Conservation (phyloP, 257 asterid genomes). For the Paulownia fortunei region DNA sequence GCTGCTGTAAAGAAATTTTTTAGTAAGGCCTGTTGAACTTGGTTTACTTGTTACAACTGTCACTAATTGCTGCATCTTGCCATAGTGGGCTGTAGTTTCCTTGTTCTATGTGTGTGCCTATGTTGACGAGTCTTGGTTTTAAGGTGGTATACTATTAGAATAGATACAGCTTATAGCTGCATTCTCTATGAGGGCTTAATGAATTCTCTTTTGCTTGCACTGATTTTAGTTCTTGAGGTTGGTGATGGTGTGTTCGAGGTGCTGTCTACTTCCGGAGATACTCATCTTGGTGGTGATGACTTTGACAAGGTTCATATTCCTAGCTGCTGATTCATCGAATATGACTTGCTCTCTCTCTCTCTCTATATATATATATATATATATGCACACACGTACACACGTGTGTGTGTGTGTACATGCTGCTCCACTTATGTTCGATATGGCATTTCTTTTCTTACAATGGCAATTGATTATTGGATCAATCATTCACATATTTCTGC, state of each 20-base stretch:
- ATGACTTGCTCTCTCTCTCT: background rate
- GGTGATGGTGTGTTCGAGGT: conserved; percentile 99
- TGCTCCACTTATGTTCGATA: background rate
- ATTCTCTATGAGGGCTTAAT: background rate
- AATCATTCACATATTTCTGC: conserved; percentile 12
- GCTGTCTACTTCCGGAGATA: conserved; percentile 94
- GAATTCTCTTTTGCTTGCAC: background rate
- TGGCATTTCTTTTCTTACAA: background rate
- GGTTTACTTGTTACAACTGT: background rate
- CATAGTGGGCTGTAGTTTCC: background rate
- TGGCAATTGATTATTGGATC: background rate
- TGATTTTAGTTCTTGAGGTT: conserved; percentile 82
- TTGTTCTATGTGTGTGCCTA: background rate
- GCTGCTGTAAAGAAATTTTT: background rate
- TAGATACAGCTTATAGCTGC: background rate
- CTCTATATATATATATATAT: background rate
- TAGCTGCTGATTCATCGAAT: conserved; percentile 3
- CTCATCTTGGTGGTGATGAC: conserved; percentile 99
- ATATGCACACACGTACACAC: background rate
- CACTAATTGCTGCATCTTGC: background rate
- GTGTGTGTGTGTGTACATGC: background rate
- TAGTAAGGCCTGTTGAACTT: background rate
- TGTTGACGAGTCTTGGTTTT: background rate
- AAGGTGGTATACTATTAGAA: background rate
- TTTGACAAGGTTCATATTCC: conserved; percentile 71